These are phyloP conservation scores for Eimeria acervulina DNA, from an alignment of 169 alveolate species.

Conservation along the genomic window DNA sequence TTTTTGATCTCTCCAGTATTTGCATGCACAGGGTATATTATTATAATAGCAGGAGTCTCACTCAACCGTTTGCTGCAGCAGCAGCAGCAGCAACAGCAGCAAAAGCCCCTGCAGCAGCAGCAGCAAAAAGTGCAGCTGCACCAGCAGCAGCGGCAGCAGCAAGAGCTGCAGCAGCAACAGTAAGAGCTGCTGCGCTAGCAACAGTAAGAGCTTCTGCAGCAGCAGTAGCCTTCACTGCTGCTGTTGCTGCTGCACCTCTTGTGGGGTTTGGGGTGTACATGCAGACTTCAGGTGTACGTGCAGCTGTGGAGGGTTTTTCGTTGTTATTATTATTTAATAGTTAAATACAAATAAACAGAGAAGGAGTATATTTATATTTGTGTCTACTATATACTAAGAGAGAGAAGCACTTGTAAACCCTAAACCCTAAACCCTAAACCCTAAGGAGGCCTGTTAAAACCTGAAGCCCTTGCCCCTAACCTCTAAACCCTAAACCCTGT, in stretches of 20 bases:
- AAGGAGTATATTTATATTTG: no score
- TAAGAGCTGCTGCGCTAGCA: background rate
- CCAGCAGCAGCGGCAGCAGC: background rate
- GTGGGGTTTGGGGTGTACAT: background rate
- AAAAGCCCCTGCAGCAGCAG: background rate
- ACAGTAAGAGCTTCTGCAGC: background rate
- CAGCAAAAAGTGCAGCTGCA: background rate
- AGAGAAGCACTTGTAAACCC: no score
- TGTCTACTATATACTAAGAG: no score
- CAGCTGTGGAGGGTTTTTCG: background rate
- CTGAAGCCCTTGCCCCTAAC: no score
- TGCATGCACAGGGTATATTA: no score
- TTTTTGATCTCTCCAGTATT: background rate
- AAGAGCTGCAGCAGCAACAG: background rate
- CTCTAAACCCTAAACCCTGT: no score
- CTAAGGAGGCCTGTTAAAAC: no score
- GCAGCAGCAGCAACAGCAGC: slow-evolving; percentile 5
- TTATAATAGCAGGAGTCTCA: background rate
- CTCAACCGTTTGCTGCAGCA: background rate
- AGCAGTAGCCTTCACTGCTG: background rate
- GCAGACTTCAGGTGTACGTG: no score
- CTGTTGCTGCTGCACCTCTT: background rate
- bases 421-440: no score
- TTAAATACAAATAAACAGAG: no score
- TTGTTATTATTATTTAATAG: no score